Conservation (phyloP, 768 basidiomycete species). For the Filobasidium wieringae region DNA sequence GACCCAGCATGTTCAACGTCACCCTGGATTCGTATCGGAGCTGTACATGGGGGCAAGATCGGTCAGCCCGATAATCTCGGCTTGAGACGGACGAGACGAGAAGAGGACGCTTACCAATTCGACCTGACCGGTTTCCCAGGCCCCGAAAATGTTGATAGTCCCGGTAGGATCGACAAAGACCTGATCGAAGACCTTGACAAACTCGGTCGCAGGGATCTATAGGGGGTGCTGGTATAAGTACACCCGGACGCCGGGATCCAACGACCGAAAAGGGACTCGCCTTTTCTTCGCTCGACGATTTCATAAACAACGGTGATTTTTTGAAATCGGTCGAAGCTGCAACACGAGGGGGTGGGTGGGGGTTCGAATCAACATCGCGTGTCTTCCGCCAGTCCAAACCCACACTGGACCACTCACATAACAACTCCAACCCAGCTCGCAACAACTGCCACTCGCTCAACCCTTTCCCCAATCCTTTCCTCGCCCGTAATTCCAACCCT, state of each 20-base stretch:
- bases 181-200: constrained; percentile 37
- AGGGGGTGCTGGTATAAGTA: background rate
- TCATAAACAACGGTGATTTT: constrained; percentile 49
- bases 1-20: constrained; percentile 57
- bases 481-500: constrained; percentile 33
- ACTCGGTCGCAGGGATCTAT: constrained; percentile 21
- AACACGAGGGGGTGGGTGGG: no score
- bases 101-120: constrained; percentile 49
- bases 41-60: constrained; percentile 41
- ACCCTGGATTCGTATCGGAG: constrained; percentile 61
- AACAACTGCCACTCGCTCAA: constrained; percentile 85
- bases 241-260: background rate
- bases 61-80: no score
- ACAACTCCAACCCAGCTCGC: constrained; percentile 67
- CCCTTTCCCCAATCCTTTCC: constrained; percentile 60
- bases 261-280: background rate
- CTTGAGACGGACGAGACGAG: constrained; percentile 32
- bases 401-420: constrained; percentile 47
- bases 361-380: constrained; percentile 13
- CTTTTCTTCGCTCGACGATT: constrained; percentile 39
- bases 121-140: constrained; percentile 63
- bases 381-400: background rate
- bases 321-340: constrained; percentile 62
- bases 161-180: constrained; percentile 72
- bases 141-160: constrained; percentile 61